Evolutionary conservation across 768 basidiomycete genomes (phyloP), one percentile per base, ranked within the genome.

Genomic region (Cyclocybe aegerita): DNA sequence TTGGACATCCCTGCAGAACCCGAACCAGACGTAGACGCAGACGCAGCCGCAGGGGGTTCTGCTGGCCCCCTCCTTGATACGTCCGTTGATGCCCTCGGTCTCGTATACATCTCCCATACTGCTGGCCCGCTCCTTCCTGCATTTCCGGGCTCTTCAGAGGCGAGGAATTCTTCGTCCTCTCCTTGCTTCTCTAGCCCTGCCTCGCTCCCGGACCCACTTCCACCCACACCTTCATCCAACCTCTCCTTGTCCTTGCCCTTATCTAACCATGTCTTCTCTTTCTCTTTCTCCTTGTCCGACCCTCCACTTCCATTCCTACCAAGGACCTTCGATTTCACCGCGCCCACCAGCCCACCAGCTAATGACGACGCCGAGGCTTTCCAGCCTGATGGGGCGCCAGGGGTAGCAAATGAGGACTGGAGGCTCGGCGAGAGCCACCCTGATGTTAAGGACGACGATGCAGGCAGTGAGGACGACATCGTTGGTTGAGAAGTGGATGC

Each of bases 31-130:
- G 16, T 7, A 12, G 23, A 23, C 9, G 8, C 36, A 12, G 32
- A 32, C 23, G 29, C 33, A 48, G 34, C 5, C 23, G 15, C 37
- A 38, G 50, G 10, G 23, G 31, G 2, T 9, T 37, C 34, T 4
- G 35, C 46, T 29, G 39, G 36, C 6, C 39, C 39, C 14, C 15
- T 34, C 4, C 42, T 32, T 36, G 29, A 43, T 43, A 46, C 54
- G 30, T 52, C 55, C 4, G 55, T 56, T 10, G 46, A 50, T 12
- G 55, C 51, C 9, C 52, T 31, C 1, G 55, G 55, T 12, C 55
- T 10, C 23, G 55, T 44, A 44, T 56, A 56, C 1, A 56, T 46
- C 45, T 52, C 10, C 37, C 50, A 31, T 32, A 29, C 23, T 8
- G 12, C 40, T 31, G 11, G 32, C 35, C 14, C 39, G 11, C 43